These are phyloP conservation scores for Brassica incana DNA, from an alignment of 345 rosid genomes.

Conservation along the genomic window DNA sequence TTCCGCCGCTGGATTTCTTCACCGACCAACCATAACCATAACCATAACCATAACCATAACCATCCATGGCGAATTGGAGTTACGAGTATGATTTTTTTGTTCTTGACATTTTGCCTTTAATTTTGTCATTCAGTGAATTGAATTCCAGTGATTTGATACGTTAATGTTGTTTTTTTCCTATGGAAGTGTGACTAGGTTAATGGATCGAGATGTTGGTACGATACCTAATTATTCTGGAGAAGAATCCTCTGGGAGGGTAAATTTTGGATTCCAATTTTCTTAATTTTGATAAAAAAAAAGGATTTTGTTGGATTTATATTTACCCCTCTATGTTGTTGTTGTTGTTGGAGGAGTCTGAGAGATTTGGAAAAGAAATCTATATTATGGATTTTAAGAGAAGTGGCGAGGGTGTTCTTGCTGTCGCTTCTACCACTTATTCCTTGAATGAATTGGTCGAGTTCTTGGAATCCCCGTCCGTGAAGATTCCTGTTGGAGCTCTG, in stretches of 20 bases:
- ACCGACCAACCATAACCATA: no score
- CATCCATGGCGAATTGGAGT: no score
- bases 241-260: not conserved
- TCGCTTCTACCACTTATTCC: not conserved
- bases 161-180: not conserved
- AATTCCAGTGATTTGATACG: no score
- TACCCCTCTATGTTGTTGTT: not conserved
- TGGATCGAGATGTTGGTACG: not conserved
- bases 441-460: not conserved
- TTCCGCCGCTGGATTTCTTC: not conserved
- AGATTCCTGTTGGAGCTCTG: not conserved
- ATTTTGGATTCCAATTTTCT: not conserved
- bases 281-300: not conserved
- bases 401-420: not conserved
- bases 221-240: not conserved
- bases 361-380: not conserved
- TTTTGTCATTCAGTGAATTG: not conserved
- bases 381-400: not conserved
- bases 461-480: not conserved
- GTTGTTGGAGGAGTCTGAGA: not conserved
- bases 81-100: no score
- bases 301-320: not conserved
- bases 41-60: no score
- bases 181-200: not conserved
- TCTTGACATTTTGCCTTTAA: no score